phyloP scores from a whole-genome alignment of 805 yeast genomes.

The Jamesozyma jinghongensis region DNA sequence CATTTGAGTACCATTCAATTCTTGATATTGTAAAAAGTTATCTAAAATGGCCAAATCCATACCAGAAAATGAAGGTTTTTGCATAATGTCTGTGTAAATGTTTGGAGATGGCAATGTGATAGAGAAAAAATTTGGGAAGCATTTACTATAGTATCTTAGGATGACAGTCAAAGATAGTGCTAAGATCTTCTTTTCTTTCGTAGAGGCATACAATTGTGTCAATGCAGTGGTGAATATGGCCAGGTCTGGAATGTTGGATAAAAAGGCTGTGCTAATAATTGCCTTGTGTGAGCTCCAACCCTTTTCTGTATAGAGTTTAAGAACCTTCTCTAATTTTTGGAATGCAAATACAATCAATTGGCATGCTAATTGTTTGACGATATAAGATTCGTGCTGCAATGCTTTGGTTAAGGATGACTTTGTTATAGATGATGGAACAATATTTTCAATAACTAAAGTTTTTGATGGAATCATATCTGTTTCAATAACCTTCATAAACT shows the following conservation, averaged over 20 bases:
- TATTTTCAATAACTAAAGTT: constrained; percentile 40
- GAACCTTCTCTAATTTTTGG: constrained; percentile 41
- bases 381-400: constrained; percentile 38
- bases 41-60: constrained; percentile 52
- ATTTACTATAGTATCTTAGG: constrained; percentile 33
- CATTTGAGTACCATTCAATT: constrained; percentile 41
- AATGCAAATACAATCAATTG: constrained; percentile 50
- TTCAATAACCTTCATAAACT: constrained; percentile 23
- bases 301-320: constrained; percentile 30
- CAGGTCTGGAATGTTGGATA: constrained; percentile 40
- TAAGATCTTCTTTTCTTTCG: constrained; percentile 37
- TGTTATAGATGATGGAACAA: constrained; percentile 58
- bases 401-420: constrained; percentile 50
- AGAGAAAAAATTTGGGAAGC: constrained; percentile 31
- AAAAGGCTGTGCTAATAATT: constrained; percentile 30
- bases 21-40: constrained; percentile 52
- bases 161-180: constrained; percentile 40
- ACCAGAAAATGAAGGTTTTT: constrained; percentile 33
- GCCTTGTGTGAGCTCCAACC: constrained; percentile 35
- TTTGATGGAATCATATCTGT: constrained; percentile 30
- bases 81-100: constrained; percentile 31
- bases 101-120: constrained; percentile 29
- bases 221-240: constrained; percentile 32
- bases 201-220: constrained; percentile 33
- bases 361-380: constrained; percentile 55